Percentiles rank a stretch among this genome's conserved stretches.
These are phyloP conservation scores for Roridomyces roridus DNA, from an alignment of 768 basidiomycete species.

Conservation along the genomic window DNA sequence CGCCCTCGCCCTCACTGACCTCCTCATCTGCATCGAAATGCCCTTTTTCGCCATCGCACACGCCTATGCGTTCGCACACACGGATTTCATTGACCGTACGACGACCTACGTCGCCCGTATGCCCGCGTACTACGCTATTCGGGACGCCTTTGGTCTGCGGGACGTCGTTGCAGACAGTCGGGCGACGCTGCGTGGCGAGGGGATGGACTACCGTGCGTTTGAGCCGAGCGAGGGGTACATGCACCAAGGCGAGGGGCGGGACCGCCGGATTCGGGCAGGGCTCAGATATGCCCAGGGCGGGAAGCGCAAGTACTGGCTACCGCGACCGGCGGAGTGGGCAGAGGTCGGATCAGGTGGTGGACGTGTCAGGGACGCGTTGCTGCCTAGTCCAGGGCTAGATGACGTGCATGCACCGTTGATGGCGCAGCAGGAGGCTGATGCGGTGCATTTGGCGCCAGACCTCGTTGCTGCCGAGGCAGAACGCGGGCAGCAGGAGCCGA, in stretches of 20 bases:
- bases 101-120: conserved; percentile 82
- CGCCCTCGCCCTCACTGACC: conserved; percentile 88
- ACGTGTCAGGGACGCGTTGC: conserved; percentile 47
- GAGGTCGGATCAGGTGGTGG: conserved; percentile 46
- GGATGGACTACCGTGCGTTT: conserved; percentile 95
- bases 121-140: conserved; percentile 84
- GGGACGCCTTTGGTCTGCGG: conserved; percentile 85
- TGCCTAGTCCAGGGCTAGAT: conserved; percentile 49
- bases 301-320: conserved; percentile 94
- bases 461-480: conserved; percentile 43
- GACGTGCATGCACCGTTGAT: conserved; percentile 82
- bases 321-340: conserved; percentile 58
- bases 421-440: conserved; percentile 61
- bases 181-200: conserved; percentile 82
- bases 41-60: conserved; percentile 96
- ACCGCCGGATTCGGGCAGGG: conserved; percentile 88
- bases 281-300: conserved; percentile 93
- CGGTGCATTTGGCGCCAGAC: conserved; percentile 71
- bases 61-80: conserved; percentile 92
- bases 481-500: conserved; percentile 36
- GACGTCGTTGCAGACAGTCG: conserved; percentile 90
- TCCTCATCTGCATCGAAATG: conserved; percentile 96
- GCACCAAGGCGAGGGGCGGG: conserved; percentile 88
- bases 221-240: conserved; percentile 95
- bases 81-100: conserved; percentile 75